These are phyloP conservation scores for Cercospora citrullina DNA, from an alignment of 2,329 filamentous ascomycete genomes.

Conservation along the genomic window DNA sequence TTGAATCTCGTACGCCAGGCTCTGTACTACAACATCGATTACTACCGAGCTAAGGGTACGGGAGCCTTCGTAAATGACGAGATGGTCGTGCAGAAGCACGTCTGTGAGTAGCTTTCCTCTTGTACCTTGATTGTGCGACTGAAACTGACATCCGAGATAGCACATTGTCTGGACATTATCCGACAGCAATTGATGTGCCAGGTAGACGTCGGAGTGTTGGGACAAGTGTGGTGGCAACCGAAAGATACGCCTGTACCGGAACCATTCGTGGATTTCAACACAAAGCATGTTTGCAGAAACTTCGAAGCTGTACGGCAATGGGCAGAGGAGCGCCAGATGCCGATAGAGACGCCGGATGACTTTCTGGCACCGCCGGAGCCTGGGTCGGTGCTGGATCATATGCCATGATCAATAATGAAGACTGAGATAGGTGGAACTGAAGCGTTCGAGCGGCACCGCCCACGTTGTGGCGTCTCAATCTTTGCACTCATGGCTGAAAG, in stretches of 20 bases:
- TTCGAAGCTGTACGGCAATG: slow-evolving; percentile 56
- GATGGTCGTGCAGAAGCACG: slow-evolving; percentile 56
- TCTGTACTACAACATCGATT: slow-evolving; percentile 61
- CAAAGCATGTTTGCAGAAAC: slow-evolving; percentile 59
- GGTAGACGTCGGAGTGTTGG: slow-evolving; percentile 60
- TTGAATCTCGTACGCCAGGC: slow-evolving; percentile 61
- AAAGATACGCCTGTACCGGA: slow-evolving; percentile 40
- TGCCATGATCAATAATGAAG: slow-evolving; percentile 14
- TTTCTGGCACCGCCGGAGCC: slow-evolving; percentile 22
- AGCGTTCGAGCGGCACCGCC: not conserved
- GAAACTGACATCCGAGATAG: slow-evolving; percentile 33
- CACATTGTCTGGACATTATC: slow-evolving; percentile 63
- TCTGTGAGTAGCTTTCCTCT: slow-evolving; percentile 50
- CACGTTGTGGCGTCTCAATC: not conserved
- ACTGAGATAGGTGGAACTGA: not conserved
- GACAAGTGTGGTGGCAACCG: slow-evolving; percentile 61
- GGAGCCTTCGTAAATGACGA: slow-evolving; percentile 60
- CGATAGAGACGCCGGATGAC: slow-evolving; percentile 38
- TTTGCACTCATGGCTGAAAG: not conserved
- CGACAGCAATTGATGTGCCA: slow-evolving; percentile 67
- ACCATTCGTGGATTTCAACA: slow-evolving; percentile 64
- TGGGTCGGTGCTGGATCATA: slow-evolving; percentile 19
- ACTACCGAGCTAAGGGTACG: slow-evolving; percentile 54
- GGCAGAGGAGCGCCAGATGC: slow-evolving; percentile 57
- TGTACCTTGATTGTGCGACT: not conserved